Base-by-base conservation (phyloP, 2,329 filamentous ascomycete genomes). In the Monilinia vaccinii-corymbosi region DNA sequence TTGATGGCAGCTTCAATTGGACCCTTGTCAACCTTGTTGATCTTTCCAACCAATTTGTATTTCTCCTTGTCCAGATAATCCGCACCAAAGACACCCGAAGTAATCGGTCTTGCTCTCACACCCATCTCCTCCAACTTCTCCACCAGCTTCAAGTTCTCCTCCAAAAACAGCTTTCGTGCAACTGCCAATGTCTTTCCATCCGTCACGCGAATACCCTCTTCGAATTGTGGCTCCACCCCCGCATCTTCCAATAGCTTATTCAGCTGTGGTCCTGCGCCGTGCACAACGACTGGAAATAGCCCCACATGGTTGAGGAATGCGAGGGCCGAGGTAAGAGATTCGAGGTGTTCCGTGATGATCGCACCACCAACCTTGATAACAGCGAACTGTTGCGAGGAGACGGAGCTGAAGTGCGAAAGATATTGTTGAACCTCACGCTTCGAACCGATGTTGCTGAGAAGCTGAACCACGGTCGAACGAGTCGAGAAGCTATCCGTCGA, bases 351-450 rank as follows among this genome's bases (percentile, higher is more conserved):
- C 62, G 91, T 96, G 70, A 99, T 82, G 70, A 97, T 97, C 64
- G 93, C 94, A 64, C 93, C 94, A 63, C 93, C 94, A 60, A 97
- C 93, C 79, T 99, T 99, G 76, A 99, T 96, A 52, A 99, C 93
- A 67, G 92, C 93, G 74, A 97, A 99, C 72, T 96, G 91, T 78
- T 97, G 92, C 40, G 91, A 96, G 48, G 91, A 94, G 63, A 97
- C 92, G 38, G 92, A 96, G 68, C 88, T 94, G 80, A 99, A 99
- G 74, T 97, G 91, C 67, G 92, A 94, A 62, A 97, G 86, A 75
- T 97, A 97, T 76, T 97, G 93, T 79, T 97, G 90, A 65, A 95
- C 91, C 78, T 99, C 93, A 63, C 93, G 82, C 82, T 95, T 96
- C 64, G 91, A 96, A 64, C 91, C 93, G 73, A 97, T 95, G 76